Percentiles rank a stretch among this genome's conserved stretches.
These are phyloP conservation scores for Ogataea allantospora DNA, from an alignment of 805 yeast species.

Conservation along the genomic window DNA sequence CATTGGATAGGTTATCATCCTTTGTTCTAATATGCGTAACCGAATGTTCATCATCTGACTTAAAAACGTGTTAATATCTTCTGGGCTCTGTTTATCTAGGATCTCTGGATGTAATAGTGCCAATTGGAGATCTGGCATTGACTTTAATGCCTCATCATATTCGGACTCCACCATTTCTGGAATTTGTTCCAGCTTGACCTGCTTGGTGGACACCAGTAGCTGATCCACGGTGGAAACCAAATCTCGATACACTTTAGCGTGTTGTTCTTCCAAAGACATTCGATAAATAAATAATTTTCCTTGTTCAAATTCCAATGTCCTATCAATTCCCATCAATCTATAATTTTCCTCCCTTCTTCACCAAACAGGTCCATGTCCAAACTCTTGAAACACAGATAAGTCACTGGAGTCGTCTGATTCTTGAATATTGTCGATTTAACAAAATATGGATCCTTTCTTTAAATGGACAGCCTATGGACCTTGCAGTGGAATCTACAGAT, in stretches of 20 bases:
- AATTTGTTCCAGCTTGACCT: constrained; percentile 7
- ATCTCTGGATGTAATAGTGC: constrained; percentile 14
- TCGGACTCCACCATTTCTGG: constrained; percentile 5
- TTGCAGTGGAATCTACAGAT: constrained; percentile 1
- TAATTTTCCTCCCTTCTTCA: constrained; percentile 87
- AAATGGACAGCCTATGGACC: constrained; percentile 31
- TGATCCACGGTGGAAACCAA: constrained; percentile 35
- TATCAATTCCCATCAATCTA: constrained; percentile 52
- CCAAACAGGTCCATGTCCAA: constrained; percentile 80
- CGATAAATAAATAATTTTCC: neutral
- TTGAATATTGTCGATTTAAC: constrained; percentile 56
- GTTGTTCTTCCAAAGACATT: constrained; percentile 25
- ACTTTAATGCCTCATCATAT: constrained; percentile 5
- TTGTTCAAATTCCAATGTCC: constrained; percentile 2
- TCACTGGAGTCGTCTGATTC: constrained; percentile 71
- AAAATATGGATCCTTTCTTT: constrained; percentile 53
- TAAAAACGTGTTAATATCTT: constrained; percentile 13
- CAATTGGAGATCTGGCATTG: constrained; percentile 14
- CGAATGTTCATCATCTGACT: constrained; percentile 22
- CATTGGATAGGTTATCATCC: constrained; percentile 24
- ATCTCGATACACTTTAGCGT: constrained; percentile 34
- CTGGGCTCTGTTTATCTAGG: constrained; percentile 3
- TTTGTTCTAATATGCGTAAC: constrained; percentile 22
- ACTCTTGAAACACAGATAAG: constrained; percentile 73
- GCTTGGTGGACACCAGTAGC: constrained; percentile 24